A percentile compares a stretch with the other conserved stretches of the same genome.
phyloP scores from a whole-genome alignment of 352 stramenopile species.

The Phytophthora meadii region DNA sequence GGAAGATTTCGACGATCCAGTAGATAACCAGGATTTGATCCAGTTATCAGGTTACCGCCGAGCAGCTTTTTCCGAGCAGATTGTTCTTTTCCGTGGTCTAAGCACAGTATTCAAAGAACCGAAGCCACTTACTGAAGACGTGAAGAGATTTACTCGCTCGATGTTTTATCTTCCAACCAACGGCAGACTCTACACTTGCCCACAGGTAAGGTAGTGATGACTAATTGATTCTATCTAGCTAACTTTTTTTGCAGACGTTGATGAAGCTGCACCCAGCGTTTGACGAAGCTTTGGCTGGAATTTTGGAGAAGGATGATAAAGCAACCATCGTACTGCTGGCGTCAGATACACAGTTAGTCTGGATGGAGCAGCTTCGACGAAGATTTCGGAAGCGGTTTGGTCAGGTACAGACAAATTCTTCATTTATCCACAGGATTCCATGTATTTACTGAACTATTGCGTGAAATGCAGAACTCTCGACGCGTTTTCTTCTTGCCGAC shows the following conservation, averaged over 20 bases:
- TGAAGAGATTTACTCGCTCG: slow-evolving; percentile 35
- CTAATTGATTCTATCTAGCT: no score
- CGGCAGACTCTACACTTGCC: slow-evolving; percentile 62
- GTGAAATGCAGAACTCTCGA: slow-evolving; percentile 26
- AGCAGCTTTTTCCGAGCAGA: slow-evolving; percentile 64
- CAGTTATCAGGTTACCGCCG: slow-evolving; percentile 39
- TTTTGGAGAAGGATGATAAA: slow-evolving; percentile 45
- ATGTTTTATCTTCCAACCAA: slow-evolving; percentile 51
- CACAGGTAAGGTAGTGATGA: slow-evolving; percentile 36
- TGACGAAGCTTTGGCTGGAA: slow-evolving; percentile 48
- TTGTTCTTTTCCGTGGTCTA: slow-evolving; percentile 73
- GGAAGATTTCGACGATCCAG: slow-evolving; percentile 23
- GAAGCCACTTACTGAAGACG: slow-evolving; percentile 12
- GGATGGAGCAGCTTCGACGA: slow-evolving; percentile 56
- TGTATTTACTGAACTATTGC: no score
- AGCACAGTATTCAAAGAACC: slow-evolving; percentile 64
- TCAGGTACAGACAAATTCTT: slow-evolving; percentile 21
- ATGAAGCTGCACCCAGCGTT: slow-evolving; percentile 75
- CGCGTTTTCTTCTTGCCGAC: slow-evolving; percentile 69
- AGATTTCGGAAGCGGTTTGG: slow-evolving; percentile 49
- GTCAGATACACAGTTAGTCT: slow-evolving; percentile 54
- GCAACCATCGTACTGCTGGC: slow-evolving; percentile 55
- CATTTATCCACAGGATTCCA: neutral
- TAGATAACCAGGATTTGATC: neutral
- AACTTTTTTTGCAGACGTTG: slow-evolving; percentile 45